Conservation (phyloP, 345 rosid species). For the Salix suchowensis region DNA sequence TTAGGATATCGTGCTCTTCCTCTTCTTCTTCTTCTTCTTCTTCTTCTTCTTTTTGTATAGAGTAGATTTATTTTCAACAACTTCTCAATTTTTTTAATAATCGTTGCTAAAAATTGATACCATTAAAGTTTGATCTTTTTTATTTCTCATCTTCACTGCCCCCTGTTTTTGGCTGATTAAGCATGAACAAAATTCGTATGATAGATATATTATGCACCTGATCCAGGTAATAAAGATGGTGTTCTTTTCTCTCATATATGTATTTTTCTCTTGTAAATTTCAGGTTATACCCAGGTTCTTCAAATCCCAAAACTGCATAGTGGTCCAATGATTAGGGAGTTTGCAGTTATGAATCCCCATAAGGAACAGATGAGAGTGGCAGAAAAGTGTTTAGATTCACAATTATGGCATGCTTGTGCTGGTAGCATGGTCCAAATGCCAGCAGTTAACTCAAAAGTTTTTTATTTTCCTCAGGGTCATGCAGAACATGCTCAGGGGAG, state of each 20-base stretch:
- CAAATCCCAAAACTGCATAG: neutral
- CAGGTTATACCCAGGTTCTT: neutral
- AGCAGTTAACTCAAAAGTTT: constrained; percentile 59
- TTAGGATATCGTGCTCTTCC: neutral
- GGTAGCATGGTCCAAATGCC: constrained; percentile 98
- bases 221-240: neutral
- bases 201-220: neutral
- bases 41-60: too few species aligned
- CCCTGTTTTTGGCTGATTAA: neutral
- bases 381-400: constrained; percentile 78
- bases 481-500: constrained; percentile 75
- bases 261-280: neutral
- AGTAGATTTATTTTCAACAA: neutral
- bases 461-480: constrained; percentile 93
- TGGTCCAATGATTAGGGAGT: constrained; percentile 20
- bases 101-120: neutral
- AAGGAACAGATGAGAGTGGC: constrained; percentile 26
- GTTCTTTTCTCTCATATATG: neutral
- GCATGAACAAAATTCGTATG: neutral
- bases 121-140: neutral
- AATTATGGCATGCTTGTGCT: constrained; percentile 98
- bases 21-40: too few species aligned
- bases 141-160: neutral
- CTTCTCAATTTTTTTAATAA: neutral
- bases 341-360: constrained; percentile 14